Percentiles rank a stretch among this genome's conserved stretches.
These are phyloP conservation scores for Geum urbanum DNA, from an alignment of 306 rosid genomes.

Conservation along the genomic window DNA sequence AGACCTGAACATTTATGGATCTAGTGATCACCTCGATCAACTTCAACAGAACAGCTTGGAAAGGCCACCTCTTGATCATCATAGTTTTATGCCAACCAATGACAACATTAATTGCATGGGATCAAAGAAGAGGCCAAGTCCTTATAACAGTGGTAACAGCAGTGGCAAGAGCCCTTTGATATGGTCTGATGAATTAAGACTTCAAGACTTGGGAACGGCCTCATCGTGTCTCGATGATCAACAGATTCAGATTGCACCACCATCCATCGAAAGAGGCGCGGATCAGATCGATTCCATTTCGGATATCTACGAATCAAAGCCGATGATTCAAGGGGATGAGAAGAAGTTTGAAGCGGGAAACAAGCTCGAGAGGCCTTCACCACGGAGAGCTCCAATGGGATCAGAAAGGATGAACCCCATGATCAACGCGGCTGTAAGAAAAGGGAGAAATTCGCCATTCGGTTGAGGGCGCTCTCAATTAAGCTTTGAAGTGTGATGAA, in stretches of 20 bases:
- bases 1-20: slow-evolving; percentile 80
- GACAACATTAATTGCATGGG: slow-evolving; percentile 45
- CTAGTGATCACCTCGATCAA: slow-evolving; percentile 60
- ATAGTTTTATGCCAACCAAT: slow-evolving; percentile 40
- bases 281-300: slow-evolving; percentile 57
- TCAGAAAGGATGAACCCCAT: slow-evolving; percentile 72
- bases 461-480: slow-evolving; percentile 47
- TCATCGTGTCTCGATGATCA: slow-evolving; percentile 66
- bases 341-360: slow-evolving; percentile 53
- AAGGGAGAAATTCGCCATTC: slow-evolving; percentile 66
- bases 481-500: slow-evolving; percentile 32
- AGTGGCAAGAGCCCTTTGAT: slow-evolving; percentile 81
- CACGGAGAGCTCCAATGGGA: slow-evolving; percentile 49
- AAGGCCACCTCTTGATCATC: slow-evolving; percentile 46
- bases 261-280: slow-evolving; percentile 51
- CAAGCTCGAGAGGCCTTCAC: slow-evolving; percentile 84
- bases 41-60: slow-evolving; percentile 53
- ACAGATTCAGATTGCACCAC: slow-evolving; percentile 55
- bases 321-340: slow-evolving; percentile 44
- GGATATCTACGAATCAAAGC: slow-evolving; percentile 70
- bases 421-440: slow-evolving; percentile 52
- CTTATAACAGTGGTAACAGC: slow-evolving; percentile 34
- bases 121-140: slow-evolving; percentile 59
- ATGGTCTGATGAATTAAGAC: slow-evolving; percentile 88
- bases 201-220: slow-evolving; percentile 74